A percentile compares a stretch with the other conserved stretches of the same genome.
Evolutionary conservation across 2,329 filamentous ascomycete species (phyloP).

Genomic region (Alternaria hordeiaustralica): DNA sequence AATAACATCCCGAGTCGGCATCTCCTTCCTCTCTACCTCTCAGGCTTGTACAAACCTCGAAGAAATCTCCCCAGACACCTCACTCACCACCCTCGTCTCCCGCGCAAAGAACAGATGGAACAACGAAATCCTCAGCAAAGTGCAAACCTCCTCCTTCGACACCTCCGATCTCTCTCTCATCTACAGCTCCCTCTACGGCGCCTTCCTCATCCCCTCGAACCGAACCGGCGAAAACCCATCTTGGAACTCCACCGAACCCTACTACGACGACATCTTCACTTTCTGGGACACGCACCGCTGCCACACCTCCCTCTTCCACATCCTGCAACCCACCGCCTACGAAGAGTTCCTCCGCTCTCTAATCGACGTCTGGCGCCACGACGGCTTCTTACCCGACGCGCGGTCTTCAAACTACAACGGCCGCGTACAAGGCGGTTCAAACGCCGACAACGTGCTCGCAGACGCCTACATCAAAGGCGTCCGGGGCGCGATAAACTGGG

Average conservation of each 20-base stretch:
- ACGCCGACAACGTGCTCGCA: constrained; percentile 74
- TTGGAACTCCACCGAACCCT: constrained; percentile 68
- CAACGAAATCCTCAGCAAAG: constrained; percentile 65
- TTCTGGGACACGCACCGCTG: constrained; percentile 72
- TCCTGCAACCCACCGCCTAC: constrained; percentile 68
- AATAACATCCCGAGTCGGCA: constrained; percentile 67
- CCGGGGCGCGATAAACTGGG: constrained; percentile 68
- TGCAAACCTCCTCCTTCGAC: constrained; percentile 66
- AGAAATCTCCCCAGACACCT: constrained; percentile 59
- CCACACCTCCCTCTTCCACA: constrained; percentile 68
- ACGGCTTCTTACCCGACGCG: constrained; percentile 69
- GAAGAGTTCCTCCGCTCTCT: constrained; percentile 71
- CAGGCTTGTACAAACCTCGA: constrained; percentile 67
- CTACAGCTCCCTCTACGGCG: constrained; percentile 73
- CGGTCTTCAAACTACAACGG: constrained; percentile 74
- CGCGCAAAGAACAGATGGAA: constrained; percentile 65
- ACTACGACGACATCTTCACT: constrained; percentile 75
- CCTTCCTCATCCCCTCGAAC: constrained; percentile 72
- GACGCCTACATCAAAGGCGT: constrained; percentile 76
- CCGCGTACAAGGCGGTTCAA: constrained; percentile 71
- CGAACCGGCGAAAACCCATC: constrained; percentile 73
- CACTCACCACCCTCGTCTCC: constrained; percentile 54
- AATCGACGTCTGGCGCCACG: constrained; percentile 71
- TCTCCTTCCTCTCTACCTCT: constrained; percentile 69
- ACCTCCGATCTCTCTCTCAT: constrained; percentile 64